A percentile compares a stretch with the other conserved stretches of the same genome.
Evolutionary conservation across 768 basidiomycete genomes (phyloP).

Genomic region (Chalciporus piperatus): DNA sequence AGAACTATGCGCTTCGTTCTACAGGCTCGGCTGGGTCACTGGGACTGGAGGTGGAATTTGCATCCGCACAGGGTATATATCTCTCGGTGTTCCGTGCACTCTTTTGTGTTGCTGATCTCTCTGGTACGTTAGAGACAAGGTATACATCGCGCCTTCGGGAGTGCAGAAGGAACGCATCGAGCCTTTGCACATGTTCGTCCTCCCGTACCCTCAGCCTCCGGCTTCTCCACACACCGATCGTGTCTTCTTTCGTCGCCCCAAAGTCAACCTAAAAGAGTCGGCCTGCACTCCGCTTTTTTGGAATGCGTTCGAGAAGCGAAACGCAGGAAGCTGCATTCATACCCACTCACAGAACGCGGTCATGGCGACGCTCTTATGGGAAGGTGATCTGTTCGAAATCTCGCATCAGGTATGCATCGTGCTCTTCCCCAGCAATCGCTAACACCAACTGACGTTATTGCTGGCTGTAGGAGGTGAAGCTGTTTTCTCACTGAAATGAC

Average conservation of each 20-base stretch:
- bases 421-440: not conserved
- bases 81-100: too few species aligned
- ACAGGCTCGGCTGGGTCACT: slow-evolving; percentile 88
- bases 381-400: slow-evolving; percentile 67
- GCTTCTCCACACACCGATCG: slow-evolving; percentile 66
- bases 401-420: slow-evolving; percentile 68
- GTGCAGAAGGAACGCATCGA: slow-evolving; percentile 89
- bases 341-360: slow-evolving; percentile 91
- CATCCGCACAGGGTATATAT: slow-evolving; percentile 58
- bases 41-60: slow-evolving; percentile 84
- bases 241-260: slow-evolving; percentile 74
- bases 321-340: slow-evolving; percentile 85
- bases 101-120: not conserved
- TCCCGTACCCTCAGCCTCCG: slow-evolving; percentile 66
- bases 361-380: slow-evolving; percentile 81
- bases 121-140: slow-evolving; percentile 53
- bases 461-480: slow-evolving; percentile 41
- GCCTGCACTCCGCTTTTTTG: slow-evolving; percentile 91
- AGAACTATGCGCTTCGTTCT: slow-evolving; percentile 80
- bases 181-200: slow-evolving; percentile 82
- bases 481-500: not conserved
- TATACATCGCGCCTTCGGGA: slow-evolving; percentile 85
- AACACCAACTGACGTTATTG: not conserved
- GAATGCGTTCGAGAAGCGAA: slow-evolving; percentile 81
- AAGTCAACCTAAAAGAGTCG: slow-evolving; percentile 71